Evolutionary conservation across 371 early-diverging fungal species (phyloP).

Genomic region (Neoconidiobolus thromboides): DNA sequence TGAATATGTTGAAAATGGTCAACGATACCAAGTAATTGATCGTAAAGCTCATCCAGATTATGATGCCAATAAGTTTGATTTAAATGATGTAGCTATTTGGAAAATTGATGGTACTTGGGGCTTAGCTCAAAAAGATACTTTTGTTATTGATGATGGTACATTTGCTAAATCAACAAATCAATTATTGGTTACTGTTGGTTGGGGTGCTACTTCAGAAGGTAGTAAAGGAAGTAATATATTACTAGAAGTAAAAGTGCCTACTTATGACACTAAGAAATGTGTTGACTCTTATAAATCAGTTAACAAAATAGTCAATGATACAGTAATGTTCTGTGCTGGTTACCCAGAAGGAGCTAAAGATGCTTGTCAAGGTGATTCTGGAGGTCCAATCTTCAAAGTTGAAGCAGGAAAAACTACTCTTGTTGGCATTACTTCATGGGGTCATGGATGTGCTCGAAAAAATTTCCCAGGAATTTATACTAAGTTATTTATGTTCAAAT

Average conservation of each 20-base stretch:
- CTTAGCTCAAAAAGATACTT: background rate
- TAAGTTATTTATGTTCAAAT: background rate
- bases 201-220: background rate
- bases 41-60: background rate
- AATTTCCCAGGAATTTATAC: conserved; percentile 3
- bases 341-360: conserved; percentile 5
- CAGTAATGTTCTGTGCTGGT: conserved; percentile 6
- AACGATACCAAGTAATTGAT: background rate
- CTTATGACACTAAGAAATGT: background rate
- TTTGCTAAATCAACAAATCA: background rate
- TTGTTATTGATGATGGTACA: background rate
- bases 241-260: conserved; percentile 3
- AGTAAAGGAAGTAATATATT: background rate
- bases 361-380: conserved; percentile 6
- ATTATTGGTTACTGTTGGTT: background rate
- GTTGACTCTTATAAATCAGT: background rate
- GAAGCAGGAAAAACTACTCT: background rate
- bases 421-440: conserved; percentile 4
- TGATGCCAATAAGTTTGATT: background rate
- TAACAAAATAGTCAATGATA: conserved; percentile 1
- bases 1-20: background rate
- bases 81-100: conserved; percentile 4
- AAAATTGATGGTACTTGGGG: background rate
- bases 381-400: conserved; percentile 4
- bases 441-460: conserved; percentile 1